A percentile compares a stretch with the other conserved stretches of the same genome.
Conservation (phyloP, 495 filamentous ascomycete genomes). For the Talaromyces borbonicus region DNA sequence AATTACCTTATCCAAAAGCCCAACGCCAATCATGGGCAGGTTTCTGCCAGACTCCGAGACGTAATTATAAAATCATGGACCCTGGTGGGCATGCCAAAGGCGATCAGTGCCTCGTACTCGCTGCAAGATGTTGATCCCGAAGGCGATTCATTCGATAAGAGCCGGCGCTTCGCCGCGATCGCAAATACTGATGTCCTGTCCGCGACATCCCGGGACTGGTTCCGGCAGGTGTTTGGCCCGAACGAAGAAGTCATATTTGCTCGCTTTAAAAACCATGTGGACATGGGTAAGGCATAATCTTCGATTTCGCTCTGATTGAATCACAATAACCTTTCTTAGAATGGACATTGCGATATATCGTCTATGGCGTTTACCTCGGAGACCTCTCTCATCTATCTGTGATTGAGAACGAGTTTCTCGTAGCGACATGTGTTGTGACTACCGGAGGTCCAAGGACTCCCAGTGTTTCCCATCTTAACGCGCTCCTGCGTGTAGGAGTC, state of each 20-base stretch:
- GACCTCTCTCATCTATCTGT: neutral
- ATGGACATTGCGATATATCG: neutral
- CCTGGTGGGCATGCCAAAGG: neutral
- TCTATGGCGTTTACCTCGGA: neutral
- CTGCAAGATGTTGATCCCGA: neutral
- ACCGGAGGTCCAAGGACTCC: too few species aligned
- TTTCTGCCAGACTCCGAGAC: neutral
- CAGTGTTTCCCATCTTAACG: too few species aligned
- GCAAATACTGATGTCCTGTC: neutral
- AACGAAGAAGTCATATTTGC: too few species aligned
- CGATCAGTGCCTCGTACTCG: neutral
- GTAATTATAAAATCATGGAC: neutral
- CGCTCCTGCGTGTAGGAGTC: too few species aligned
- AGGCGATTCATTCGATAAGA: neutral
- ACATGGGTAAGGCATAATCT: too few species aligned
- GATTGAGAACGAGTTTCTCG: conserved; percentile 3
- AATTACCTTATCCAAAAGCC: too few species aligned
- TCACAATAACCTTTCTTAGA: too few species aligned
- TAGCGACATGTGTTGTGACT: too few species aligned
- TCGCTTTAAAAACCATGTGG: too few species aligned
- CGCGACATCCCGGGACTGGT: neutral
- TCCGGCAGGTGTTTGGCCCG: neutral
- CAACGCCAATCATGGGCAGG: too few species aligned
- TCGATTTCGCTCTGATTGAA: too few species aligned
- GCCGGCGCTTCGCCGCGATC: neutral